Evolutionary conservation across 495 filamentous ascomycete species (phyloP), one percentile per base, ranked within the genome.

Genomic region (Daldinia vernicosa): DNA sequence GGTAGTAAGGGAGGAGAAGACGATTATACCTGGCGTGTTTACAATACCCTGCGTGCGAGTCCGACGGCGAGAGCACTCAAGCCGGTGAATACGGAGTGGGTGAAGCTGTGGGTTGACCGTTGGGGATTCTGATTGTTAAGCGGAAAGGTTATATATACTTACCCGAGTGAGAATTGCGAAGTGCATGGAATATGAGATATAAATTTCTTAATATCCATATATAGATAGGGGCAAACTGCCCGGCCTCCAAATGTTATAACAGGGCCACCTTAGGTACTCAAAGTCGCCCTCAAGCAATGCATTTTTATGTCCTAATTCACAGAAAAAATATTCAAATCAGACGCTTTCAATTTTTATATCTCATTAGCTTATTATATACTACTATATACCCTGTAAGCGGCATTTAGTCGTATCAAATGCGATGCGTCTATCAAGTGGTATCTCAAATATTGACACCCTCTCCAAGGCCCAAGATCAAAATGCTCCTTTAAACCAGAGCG

Each of bases 101-200:
- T 77, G 35, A 68, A 67, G 69, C 52, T 71, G 40, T 77, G 75
- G 72, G 69, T 75, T 51, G 71, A 69, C 32, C 66, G 72, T 5
- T 77, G 75, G 75, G 64, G 67, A 7, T 63, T 76, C 2, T 72
- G 55, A 65, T 33, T 50, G 12, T 30, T 39, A 40, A 9, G 35
- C 3, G 14, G 9, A 43, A 35, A 4, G n/a, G 17, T 30, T 19
- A 33, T 33, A 33, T 35, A 57, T 30, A 45, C 32, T 4, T 43
- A 6, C 37, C 5, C 43, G 6, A 35, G 12, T 35, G 33, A 3
- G 3, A 35, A 35, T 35, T 35, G 12, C 12, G 3, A 35, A 35
- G 33, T 14, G 12, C 3, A 14, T 14, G 5, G 14, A 35, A 4
- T 35, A 35, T 35, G 14, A 3, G 14, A 35, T 35, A 35, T 14